phyloP scores from a whole-genome alignment of 352 stramenopile species.

The Pythium biforme region DNA sequence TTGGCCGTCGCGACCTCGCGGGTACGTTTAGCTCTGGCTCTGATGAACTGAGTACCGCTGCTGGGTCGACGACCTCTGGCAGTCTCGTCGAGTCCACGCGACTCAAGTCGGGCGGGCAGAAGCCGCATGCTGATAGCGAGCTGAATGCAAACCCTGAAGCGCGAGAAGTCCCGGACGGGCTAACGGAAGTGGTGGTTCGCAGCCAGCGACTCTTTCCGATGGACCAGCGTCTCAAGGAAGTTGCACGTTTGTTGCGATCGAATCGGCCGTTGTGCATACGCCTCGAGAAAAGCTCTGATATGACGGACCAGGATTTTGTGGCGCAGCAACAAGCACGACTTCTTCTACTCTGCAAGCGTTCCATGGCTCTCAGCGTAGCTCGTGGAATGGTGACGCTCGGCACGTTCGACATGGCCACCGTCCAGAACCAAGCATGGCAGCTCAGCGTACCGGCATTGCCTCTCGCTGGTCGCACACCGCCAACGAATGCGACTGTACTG shows the following conservation, averaged over 20 bases:
- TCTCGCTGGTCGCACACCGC: conserved; percentile 92
- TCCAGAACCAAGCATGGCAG: conserved; percentile 78
- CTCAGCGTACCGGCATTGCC: conserved; percentile 92
- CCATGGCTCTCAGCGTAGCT: conserved; percentile 91
- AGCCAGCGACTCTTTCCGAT: conserved; percentile 65
- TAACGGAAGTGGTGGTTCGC: conserved; percentile 51
- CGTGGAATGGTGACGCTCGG: conserved; percentile 97
- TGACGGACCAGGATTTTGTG: conserved; percentile 71
- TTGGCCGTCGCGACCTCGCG: conserved; percentile 62
- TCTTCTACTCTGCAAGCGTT: conserved; percentile 92
- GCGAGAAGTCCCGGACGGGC: conserved; percentile 46
- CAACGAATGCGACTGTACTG: conserved; percentile 90
- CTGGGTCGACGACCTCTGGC: conserved; percentile 2
- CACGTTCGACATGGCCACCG: conserved; percentile 71
- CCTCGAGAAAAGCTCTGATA: conserved; percentile 59
- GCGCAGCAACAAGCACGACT: conserved; percentile 93
- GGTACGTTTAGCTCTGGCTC: conserved; percentile 14
- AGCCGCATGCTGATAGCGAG: background rate
- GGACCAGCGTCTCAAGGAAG: conserved; percentile 82
- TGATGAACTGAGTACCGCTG: background rate
- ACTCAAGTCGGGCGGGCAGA: background rate
- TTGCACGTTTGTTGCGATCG: conserved; percentile 74
- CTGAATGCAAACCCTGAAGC: background rate
- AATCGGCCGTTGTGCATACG: conserved; percentile 71
- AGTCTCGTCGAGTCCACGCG: conserved; percentile 20